Evolutionary conservation across 257 asterid genomes (phyloP), one percentile per base, ranked within the genome.

Genomic region (Euphrasia confusa): DNA sequence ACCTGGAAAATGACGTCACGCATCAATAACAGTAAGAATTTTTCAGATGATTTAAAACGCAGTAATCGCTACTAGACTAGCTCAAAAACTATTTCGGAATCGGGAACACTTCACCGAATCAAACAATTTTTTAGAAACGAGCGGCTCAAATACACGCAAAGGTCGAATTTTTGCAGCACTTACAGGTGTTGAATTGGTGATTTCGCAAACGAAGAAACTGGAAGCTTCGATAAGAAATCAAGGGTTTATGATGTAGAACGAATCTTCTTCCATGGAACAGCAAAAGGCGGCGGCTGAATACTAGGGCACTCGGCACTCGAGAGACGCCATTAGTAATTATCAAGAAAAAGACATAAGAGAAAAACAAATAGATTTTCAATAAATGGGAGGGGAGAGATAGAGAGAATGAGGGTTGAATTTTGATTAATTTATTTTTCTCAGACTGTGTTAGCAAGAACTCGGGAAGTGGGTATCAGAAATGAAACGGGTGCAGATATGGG

Each of bases 251-350:
- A 57, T 58, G 60, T 6, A 27, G 10, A 12, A 27, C 65, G 47
- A 64, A 56, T 59, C 60, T 59, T 77, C 65, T 58, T 69, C 70
- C 35, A 39, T 13, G 71, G 42, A 70, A 77, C 58, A 70, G 75
- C 21, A 69, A 71, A 45, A 49, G 87, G 89, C 95, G 92, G 92
- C 92, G 63, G 72, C 60, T 57, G 75, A 68, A 63, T 55, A 75
- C 75, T 76, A 78, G 80, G 21, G 24, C 18, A 13, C 2, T 48
- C 48, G 79, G 84, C 62, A 79, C 57, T 70, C 50, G 71, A 64
- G 53, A 61, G 74, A 69, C 80, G 74, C 79, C 90, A 81, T 81
- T 72, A 74, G 70, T 72, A 37, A 61, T 33, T 54, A 57, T 44
- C 47, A 59, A 53, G 75, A 70, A 69, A 68, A 67, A 40, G 80